Evolutionary conservation across 2,329 filamentous ascomycete genomes (phyloP).

Genomic region (Gyromitra esculenta): DNA sequence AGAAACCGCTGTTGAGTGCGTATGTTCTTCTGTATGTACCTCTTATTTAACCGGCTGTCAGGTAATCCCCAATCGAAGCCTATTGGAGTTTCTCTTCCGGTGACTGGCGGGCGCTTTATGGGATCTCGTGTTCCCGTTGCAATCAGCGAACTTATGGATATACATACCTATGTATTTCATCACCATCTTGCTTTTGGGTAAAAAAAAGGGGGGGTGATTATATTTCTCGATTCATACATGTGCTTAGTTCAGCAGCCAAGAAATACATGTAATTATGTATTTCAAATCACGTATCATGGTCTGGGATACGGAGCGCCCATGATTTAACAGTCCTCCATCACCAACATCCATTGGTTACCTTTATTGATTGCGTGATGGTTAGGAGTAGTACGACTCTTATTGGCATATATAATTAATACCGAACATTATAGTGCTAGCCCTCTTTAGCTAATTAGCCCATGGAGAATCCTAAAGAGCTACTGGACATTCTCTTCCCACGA

Average conservation of each 20-base stretch:
- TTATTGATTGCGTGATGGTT: neutral
- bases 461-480: neutral
- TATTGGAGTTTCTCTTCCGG: neutral
- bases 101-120: neutral
- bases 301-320: neutral
- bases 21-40: neutral
- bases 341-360: neutral
- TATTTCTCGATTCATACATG: neutral
- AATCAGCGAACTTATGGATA: neutral
- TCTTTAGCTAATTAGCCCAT: neutral
- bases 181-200: neutral
- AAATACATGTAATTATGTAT: too few species aligned
- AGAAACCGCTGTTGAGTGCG: neutral
- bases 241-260: neutral
- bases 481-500: constrained; percentile 7
- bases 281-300: too few species aligned
- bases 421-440: neutral
- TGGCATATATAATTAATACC: neutral
- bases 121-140: neutral
- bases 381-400: neutral
- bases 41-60: neutral
- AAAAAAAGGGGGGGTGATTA: too few species aligned
- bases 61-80: neutral
- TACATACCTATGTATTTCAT: neutral
- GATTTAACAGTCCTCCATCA: neutral